Base-by-base conservation (phyloP, 257 asterid species). In the Leonotis leonurus region DNA sequence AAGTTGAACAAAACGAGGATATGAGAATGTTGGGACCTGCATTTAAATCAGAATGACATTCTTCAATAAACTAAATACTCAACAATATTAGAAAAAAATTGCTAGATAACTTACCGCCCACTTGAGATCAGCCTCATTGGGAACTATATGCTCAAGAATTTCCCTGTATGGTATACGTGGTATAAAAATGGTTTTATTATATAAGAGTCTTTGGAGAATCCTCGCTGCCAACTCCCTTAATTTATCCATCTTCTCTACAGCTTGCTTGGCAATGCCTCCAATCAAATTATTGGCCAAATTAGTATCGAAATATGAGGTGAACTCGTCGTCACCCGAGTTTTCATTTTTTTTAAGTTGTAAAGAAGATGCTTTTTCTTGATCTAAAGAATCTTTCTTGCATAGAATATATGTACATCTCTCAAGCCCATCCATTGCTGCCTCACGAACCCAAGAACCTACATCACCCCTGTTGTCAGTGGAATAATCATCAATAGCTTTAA, bases 381-480 rank as follows among this genome's bases (percentile, higher is more conserved):
- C 61, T 50, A 45, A 67, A 68, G 79, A 72, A 60, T 73, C 82
- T 70, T 73, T 75, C 65, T 53, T 81, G 80, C 99, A 93, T 33
- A 93, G 87, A 65, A 89, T 80, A 67, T 89, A 89, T 58, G 94
- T 80, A 53, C 96, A 87, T 67, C 79, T 89, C 83, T 89, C 99
- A 54, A 89, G 95, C 61, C 95, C 97, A 62, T 78, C 77, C 79
- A 93, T 82, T 62, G 99, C 96, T 64, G 97, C 96, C 73, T 89
- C 97, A 78, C 99, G 99, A 62, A 89, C 89, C 97, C 99, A 93
- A 64, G 97, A 93, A 65, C 99, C 99, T 40, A 93, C 88, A 65
- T 93, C 99, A 14, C 99, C 99, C 74, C 96, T 79, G 77, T 93
- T 93, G 73, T 93, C 99, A 56, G 84, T 84, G 62, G 97, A 85